phyloP scores from a whole-genome alignment of 805 yeast species.

The Wickerhamiella musiphila region DNA sequence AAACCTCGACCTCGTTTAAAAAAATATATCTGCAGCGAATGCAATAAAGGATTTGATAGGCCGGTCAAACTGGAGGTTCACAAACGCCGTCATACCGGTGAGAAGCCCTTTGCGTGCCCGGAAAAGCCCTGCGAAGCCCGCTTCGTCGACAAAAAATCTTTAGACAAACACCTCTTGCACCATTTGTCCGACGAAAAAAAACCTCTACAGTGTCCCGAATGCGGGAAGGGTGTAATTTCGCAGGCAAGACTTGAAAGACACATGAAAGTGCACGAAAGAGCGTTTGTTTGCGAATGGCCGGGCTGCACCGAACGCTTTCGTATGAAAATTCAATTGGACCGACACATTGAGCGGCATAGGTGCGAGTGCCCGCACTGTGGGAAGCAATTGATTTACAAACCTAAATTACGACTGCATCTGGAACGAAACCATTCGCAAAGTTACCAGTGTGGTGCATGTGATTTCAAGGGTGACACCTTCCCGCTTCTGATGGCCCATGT shows the following conservation, averaged over 20 bases:
- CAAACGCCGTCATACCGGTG: conserved; percentile 55
- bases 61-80: conserved; percentile 80
- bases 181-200: conserved; percentile 36
- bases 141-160: conserved; percentile 64
- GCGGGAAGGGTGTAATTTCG: conserved; percentile 72
- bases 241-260: conserved; percentile 71
- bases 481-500: conserved; percentile 10
- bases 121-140: conserved; percentile 46
- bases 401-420: conserved; percentile 48
- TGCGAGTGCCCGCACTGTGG: conserved; percentile 31
- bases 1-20: conserved; percentile 29
- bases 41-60: conserved; percentile 59
- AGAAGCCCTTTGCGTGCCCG: conserved; percentile 56
- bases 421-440: conserved; percentile 38
- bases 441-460: conserved; percentile 18
- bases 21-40: conserved; percentile 46
- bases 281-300: conserved; percentile 42
- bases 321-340: conserved; percentile 58
- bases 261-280: conserved; percentile 58
- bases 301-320: conserved; percentile 53
- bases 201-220: conserved; percentile 54
- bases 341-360: conserved; percentile 37
- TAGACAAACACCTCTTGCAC: conserved; percentile 52
- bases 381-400: conserved; percentile 45
- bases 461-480: conserved; percentile 11